A percentile compares a stretch with the other conserved stretches of the same genome.
Conservation (phyloP, 805 yeast species). For the Saturnispora dispora region DNA sequence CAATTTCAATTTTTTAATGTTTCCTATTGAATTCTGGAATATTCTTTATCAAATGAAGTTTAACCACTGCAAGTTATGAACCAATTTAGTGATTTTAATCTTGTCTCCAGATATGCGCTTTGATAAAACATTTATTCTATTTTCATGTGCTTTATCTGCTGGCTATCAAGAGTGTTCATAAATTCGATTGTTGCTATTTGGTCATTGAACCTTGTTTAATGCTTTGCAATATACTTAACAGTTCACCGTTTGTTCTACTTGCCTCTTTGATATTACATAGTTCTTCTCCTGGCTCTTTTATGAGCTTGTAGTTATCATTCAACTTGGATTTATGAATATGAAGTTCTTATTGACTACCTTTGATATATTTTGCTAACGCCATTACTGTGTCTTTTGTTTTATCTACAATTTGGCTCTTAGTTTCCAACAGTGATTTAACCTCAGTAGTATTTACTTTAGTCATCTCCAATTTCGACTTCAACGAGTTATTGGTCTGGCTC, state of each 20-base stretch:
- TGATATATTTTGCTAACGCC: slow-evolving; percentile 7
- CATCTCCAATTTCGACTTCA: slow-evolving; percentile 9
- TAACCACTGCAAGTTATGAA: slow-evolving; percentile 15
- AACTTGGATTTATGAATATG: slow-evolving; percentile 7
- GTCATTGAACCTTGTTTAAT: slow-evolving; percentile 13
- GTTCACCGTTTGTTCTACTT: slow-evolving; percentile 6
- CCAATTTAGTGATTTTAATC: slow-evolving; percentile 27
- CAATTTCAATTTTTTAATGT: not conserved
- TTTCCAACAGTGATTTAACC: slow-evolving; percentile 5
- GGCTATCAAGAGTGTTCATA: slow-evolving; percentile 9
- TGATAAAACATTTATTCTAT: slow-evolving; percentile 33
- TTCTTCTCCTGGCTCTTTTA: slow-evolving; percentile 8
- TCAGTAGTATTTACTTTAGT: slow-evolving; percentile 7
- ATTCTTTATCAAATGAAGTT: slow-evolving; percentile 7
- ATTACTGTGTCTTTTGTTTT: slow-evolving; percentile 9
- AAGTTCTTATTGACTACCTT: slow-evolving; percentile 3
- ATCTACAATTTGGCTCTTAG: slow-evolving; percentile 5
- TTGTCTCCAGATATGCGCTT: slow-evolving; percentile 41
- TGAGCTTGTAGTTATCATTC: not conserved
- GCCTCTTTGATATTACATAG: slow-evolving; percentile 8
- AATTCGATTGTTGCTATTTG: slow-evolving; percentile 9
- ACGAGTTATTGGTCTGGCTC: slow-evolving; percentile 7
- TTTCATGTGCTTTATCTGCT: slow-evolving; percentile 27
- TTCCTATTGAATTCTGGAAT: slow-evolving; percentile 5
- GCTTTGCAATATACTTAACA: slow-evolving; percentile 9